Evolutionary conservation across 2,329 filamentous ascomycete genomes (phyloP), one percentile per base, ranked within the genome.

Genomic region (Tolypocladium tundrense): DNA sequence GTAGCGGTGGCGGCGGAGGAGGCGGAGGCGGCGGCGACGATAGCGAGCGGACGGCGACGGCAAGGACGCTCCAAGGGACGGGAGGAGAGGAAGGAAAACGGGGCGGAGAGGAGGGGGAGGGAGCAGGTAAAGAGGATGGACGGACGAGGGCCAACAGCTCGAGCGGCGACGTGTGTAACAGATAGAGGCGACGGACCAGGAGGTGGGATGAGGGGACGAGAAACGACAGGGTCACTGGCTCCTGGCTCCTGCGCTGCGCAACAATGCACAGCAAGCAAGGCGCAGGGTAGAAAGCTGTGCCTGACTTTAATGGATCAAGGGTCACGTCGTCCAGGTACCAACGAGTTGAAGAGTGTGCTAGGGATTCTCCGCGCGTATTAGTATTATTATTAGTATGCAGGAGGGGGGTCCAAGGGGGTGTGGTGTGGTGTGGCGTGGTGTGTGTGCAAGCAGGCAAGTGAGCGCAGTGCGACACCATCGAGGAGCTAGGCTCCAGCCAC

Each of bases 301-400:
- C 57, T 56, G 48, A 37, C 55, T 54, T 11, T 52, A 56, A 56
- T 40, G 54, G 45, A 37, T 37, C 54, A 54, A 50, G 56, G 21
- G 13, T 50, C 45, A 5, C 27, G 27, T 35, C 27, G 4, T 8
- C 14, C 24, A 48, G 45, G 45, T 31, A 51, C 27, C 48, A 11
- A n/a, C 48, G 27, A 51, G 48, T 33, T 10, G 48, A 51, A 6
- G 53, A 42, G 53, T 27, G 53, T 33, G 7, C 31, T 33, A 42
- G 57, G 57, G 55, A 59, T 54, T 54, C 54, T 53, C 54, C 56
- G 58, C 59, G 58, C 60, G 58, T 54, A 57, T 57, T 57, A 58
- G 48, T 57, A 56, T 51, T 57, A 57, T 57, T 57, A 58, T 52
- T 58, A 57, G 60, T 52, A 58, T 55, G 43, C 55, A 21, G 41